Base-by-base conservation (phyloP, 139 green algal species). In the Tetratostichococcus sp. region DNA sequence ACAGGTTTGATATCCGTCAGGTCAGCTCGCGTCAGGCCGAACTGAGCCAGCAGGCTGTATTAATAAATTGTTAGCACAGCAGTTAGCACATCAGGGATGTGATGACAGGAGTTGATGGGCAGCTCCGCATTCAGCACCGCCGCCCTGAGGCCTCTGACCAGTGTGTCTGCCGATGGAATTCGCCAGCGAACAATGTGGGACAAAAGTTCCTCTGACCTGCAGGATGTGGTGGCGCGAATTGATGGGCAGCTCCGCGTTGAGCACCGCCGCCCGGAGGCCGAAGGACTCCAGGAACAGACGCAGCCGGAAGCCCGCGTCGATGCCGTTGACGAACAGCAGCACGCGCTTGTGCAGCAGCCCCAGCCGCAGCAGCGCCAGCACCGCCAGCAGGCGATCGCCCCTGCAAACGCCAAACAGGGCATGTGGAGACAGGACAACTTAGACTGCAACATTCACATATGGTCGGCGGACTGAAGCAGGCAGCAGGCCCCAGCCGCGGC, bases 221-320 rank as follows among this genome's bases (percentile, higher is more conserved):
- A 96, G 79, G 68, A 96, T 93, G 84, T 94, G 88, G 59, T 91
- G 84, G 17, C 91, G 80, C 19, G 83, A 92, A 82, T 97, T 97
- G 30, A 94, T 82, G 0, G 93, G 93, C 33, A 85, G 79, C 78
- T 97, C 91, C 4, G 89, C 73, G 67, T 95, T 93, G 1, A 99
- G 83, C 67, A 94, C 80, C 32, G 86, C 91, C 3, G 82, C 78
- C 1, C 87, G 80, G 0, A 99, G 67, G 50, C 95, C 94, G 81
- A 99, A 99, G 33, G 82, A 81, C 79, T 97, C 94, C 71, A 98
- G 74, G 75, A 99, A 98, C 4, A 98, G 86, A n/a, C 87, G 83
- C 73, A 97, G 75, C n/a, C 82, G 74, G 79, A 91, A 93, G n/a
- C 83, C 93, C 22, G 78, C 65, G 32, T 97, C 89, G 17, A 94